Evolutionary conservation across 2,329 filamentous ascomycete genomes (phyloP), one percentile per base, ranked within the genome.

Genomic region (Epichloe gansuensis): DNA sequence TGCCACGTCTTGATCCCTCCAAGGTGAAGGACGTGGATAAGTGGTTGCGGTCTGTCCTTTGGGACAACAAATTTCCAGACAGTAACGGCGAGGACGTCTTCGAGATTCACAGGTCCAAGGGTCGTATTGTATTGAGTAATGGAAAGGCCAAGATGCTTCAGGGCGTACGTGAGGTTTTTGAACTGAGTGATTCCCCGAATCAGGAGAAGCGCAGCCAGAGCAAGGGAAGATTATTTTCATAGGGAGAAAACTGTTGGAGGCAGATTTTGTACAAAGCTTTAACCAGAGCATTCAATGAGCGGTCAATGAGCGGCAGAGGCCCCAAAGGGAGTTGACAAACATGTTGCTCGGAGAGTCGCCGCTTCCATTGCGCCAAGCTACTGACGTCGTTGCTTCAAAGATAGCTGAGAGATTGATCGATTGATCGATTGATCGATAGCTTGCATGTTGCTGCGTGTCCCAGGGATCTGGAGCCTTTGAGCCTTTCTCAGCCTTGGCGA

Each of bases 131-230:
- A 0, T 72, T 91, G 17, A 63, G 71, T 0, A 75, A 83, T 52
- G 88, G 88, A 1, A 72, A 74, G 0, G 72, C 82, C 44, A 87
- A 88, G 64, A 81, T 97, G 57, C 75, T 97, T 7, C 93, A 98
- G 67, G 93, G 91, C 2, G 93, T 98, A 1, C 75, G 91, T 51
- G 91, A 96, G 61, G 79, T 97, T 15, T 98, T 97, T 66, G 93
- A 98, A 62, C 86, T 97, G 25, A 80, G 88, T 25, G 89, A 95
- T 58, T 72, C 7, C 69, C 71, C 4, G 59, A 66, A 9, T 66
- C 63, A 9, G 59, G 61, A 9, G 63, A 64, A 2, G 61, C 56
- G 44, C 52, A 53, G 12, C 55, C 63, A 11, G 58, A 59, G 28
- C 58, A 66, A 39, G 77, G 82, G 23, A 86, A 86, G 64, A 69